Evolutionary conservation across 2,329 filamentous ascomycete species (phyloP), one percentile per base, ranked within the genome.

Genomic region (Pseudogymnoascus sp.): DNA sequence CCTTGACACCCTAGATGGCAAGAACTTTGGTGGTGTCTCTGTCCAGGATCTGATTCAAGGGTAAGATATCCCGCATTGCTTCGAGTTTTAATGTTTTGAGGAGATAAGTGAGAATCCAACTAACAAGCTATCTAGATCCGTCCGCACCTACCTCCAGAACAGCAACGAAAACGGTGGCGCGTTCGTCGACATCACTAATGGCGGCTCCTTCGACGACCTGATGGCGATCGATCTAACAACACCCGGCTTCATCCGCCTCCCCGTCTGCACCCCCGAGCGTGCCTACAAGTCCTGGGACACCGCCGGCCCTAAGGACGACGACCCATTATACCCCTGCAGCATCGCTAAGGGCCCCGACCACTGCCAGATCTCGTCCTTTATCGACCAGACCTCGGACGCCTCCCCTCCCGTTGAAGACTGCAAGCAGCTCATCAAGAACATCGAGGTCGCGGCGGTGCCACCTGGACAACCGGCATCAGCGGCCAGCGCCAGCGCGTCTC

Each of bases 171-270:
- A 77, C 65, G 69, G 69, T 23, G 72, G 62, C 60, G 60, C 43
- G 18, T 8, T 61, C 11, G 65, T 67, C 0, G 72, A 75, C 61
- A 65, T 68, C 1, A 61, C 59, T n/a, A 43, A 73, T 69, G 6
- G 63, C 41, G 61, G 76, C 88, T 45, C 86, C 90, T 63, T 80
- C 84, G 2, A 78, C 78, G 38, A 77, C 79, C 67, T 77, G 12
- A 14, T 70, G 25, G 60, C 69, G 16, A 28, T 63, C 31, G 71
- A 75, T 62, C 61, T 77, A 41, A 74, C 71, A 5, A 74, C 71
- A 0, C 71, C 75, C 0, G 76, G 76, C 1, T 72, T 72, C 63
- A 69, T 78, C 41, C 70, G 68, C 6, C 68, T 78, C 1, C 76
- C 76, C 38, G 74, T 78, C 14, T 78, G 76, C 69, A 72, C 69